Conservation (phyloP, 768 basidiomycete species). For the Pleurotus eryngii region DNA sequence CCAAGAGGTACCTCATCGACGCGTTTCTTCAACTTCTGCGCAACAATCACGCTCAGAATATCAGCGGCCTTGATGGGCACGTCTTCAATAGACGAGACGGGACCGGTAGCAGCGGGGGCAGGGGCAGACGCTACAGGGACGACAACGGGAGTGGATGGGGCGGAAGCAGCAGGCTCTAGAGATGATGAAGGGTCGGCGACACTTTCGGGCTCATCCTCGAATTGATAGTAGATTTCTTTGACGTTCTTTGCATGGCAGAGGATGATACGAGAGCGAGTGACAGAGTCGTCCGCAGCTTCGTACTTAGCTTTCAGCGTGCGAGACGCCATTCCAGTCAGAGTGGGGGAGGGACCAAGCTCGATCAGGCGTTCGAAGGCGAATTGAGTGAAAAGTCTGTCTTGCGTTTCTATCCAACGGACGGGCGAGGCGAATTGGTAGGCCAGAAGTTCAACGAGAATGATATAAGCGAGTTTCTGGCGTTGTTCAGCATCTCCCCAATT, state of each 20-base stretch:
- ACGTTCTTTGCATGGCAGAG: constrained; percentile 93
- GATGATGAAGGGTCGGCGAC: constrained; percentile 35
- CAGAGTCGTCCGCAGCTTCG: constrained; percentile 83
- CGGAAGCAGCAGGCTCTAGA: constrained; percentile 30
- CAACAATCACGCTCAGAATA: constrained; percentile 82
- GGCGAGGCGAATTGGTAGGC: constrained; percentile 99
- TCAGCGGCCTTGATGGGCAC: constrained; percentile 90
- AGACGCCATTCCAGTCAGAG: constrained; percentile 90
- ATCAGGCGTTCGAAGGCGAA: constrained; percentile 92
- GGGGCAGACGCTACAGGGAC: constrained; percentile 39
- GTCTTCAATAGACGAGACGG: constrained; percentile 80
- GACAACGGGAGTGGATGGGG: constrained; percentile 36
- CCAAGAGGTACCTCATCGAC: constrained; percentile 83
- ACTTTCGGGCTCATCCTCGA: constrained; percentile 77
- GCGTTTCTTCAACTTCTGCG: constrained; percentile 97
- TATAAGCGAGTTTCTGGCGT: constrained; percentile 92
- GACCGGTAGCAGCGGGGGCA: constrained; percentile 49
- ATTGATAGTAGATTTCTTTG: constrained; percentile 97
- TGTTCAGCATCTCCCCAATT: constrained; percentile 79
- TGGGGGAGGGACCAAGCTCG: constrained; percentile 95
- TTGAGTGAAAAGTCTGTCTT: constrained; percentile 85
- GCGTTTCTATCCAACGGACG: constrained; percentile 99
- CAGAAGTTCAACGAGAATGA: constrained; percentile 92
- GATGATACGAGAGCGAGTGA: constrained; percentile 74
- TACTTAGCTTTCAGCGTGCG: constrained; percentile 93